Base-by-base conservation (phyloP, 441 rosid genomes). In the Mallotus japonicus region DNA sequence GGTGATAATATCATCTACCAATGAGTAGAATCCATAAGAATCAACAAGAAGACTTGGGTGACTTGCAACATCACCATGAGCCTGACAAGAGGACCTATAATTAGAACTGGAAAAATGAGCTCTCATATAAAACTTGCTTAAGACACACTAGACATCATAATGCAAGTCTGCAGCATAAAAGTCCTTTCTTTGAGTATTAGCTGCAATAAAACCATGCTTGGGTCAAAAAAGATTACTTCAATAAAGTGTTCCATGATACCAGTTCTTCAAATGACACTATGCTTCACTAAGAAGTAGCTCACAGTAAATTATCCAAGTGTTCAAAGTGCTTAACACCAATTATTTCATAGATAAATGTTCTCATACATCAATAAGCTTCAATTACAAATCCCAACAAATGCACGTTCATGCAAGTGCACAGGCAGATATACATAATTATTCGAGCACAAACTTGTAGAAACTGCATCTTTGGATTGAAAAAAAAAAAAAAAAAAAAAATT, bases 1-100 rank as follows among this genome's bases (percentile, higher is more conserved):
- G 60, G 83, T 67, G 68, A 85, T 82, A 70, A 86, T 75, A 49
- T 55, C 79, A 65, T 81, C 88, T 64, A 81, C 19, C 32, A 76
- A 65, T 0, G 81, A 78, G 77, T 46, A 50, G 62, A 83, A 71
- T 62, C 84, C 85, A 65, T 74, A 77, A 79, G 73, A 78, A 76
- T 83, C 81, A 74, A 70, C 71, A 67, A 50, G 75, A 79, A 74
- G n/a, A 59, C 62, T 54, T 55, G 50, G 50, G 65, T 58, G 72
- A 75, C 77, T 71, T 76, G 69, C 76, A 51, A 76, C 75, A 69
- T 84, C 79, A 65, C 71, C 54, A 69, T 71, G 62, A 22, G 64
- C 89, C 90, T 85, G 83, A 74, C 66, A 76, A 81, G 44, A 73
- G 51, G 70, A 71, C 37, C 76, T n/a, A 62, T 7, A 61, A 40